Evolutionary conservation across 768 basidiomycete species (phyloP), one percentile per base, ranked within the genome.

Genomic region (Gloeostereum incarnatum): DNA sequence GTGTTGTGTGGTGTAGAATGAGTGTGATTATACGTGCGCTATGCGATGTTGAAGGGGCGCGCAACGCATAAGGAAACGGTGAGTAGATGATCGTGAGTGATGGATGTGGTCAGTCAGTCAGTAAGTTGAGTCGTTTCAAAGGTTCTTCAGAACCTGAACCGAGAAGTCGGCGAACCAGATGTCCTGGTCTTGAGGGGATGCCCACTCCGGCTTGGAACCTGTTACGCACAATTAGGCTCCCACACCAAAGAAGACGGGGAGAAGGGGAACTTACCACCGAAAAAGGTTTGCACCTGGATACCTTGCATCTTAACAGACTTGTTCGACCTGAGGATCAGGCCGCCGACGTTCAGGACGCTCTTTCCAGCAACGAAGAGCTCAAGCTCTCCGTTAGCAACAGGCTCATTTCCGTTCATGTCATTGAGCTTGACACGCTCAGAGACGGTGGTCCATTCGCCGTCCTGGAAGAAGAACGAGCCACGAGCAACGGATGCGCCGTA

Each of bases 241-340:
- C 49, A 38, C 53, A 30, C 40, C 4, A 13, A 21, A 21, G 42
- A 18, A 14, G 33, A 35, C 22, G 35, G 23, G 21, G 39, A 34
- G 43, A 23, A 30, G 41, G 34, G 27, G 29, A 31, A 58, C 62
- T 43, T 50, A 71, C 75, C 79, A 34, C 81, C 81, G 46, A 87
- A 85, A 71, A 85, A 85, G n/a, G 81, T 80, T 60, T 85, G 78
- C 66, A 78, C 71, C 55, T 75, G 75, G 40, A 82, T 71, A 16
- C 84, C 83, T 23, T 73, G 66, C 49, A 86, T 69, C 44, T 63
- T 65, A 27, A 75, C 73, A 1, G 58, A 55, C 19, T 51, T 54
- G 41, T 60, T 61, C 43, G 71, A 63, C 35, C 75, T 61, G 22
- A 85, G 59, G 41, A 73, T 64, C 17, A 87, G 60, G 13, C 75